These are phyloP conservation scores for Carex parvula DNA, from an alignment of 176 grass and related monocot genomes.

Conservation along the genomic window DNA sequence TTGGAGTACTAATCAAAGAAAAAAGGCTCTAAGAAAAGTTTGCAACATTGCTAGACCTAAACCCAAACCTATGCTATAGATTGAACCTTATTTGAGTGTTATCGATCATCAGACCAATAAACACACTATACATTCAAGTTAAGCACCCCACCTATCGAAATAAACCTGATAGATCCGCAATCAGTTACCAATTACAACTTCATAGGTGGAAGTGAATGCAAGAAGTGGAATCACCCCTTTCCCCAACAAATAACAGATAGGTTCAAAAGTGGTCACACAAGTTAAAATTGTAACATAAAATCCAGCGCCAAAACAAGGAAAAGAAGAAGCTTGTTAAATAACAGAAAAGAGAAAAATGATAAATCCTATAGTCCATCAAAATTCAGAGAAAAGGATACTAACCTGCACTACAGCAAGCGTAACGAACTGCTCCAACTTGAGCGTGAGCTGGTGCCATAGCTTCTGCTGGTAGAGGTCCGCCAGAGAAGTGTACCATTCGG, in stretches of 20 bases:
- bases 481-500: conserved; percentile 66
- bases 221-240: not conserved
- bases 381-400: not conserved
- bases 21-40: not conserved
- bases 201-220: not conserved
- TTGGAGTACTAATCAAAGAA: not conserved
- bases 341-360: not conserved
- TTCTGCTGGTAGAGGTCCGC: conserved; percentile 80
- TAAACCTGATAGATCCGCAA: not conserved
- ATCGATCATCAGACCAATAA: not conserved
- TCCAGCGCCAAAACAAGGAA: not conserved
- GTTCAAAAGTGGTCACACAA: not conserved
- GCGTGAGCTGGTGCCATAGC: conserved; percentile 91
- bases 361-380: conserved; percentile 19
- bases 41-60: not conserved
- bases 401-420: conserved; percentile 71
- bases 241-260: not conserved
- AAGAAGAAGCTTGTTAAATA: not conserved
- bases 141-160: not conserved
- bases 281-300: not conserved
- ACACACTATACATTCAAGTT: not conserved
- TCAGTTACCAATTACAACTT: not conserved
- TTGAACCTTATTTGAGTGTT: not conserved
- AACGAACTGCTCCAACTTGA: conserved; percentile 91
- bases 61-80: not conserved